Conservation (phyloP, 164 flowering plant species). For the Berberis vulgaris region DNA sequence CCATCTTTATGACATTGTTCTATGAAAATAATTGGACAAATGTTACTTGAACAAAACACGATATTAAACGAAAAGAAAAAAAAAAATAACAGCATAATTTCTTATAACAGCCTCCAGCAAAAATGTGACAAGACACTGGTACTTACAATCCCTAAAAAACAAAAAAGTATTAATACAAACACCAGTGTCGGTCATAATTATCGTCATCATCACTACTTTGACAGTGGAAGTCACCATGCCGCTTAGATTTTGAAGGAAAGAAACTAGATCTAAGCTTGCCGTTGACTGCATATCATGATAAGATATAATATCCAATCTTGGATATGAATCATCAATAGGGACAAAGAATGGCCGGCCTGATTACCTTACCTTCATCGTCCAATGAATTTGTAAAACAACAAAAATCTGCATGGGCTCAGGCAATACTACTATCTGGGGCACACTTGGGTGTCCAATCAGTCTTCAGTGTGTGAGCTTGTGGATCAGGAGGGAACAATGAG, state of each 20-base stretch:
- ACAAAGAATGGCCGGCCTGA: constrained; percentile 8
- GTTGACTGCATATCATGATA: background rate
- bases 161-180: too few relatives aligned
- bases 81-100: too few relatives aligned
- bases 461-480: constrained; percentile 46
- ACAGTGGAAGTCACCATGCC: background rate
- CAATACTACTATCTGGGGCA: background rate
- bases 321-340: constrained; percentile 4
- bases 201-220: background rate
- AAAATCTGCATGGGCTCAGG: background rate
- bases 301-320: constrained; percentile 3
- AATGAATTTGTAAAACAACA: constrained; percentile 1
- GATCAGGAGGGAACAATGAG: constrained; percentile 37
- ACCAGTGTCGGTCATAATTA: too few relatives aligned
- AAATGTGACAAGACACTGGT: too few relatives aligned
- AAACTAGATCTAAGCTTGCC: constrained; percentile 1
- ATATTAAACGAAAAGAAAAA: too few relatives aligned
- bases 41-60: too few relatives aligned
- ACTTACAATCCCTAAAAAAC: too few relatives aligned
- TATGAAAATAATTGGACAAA: too few relatives aligned
- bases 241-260: background rate
- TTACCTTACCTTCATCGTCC: constrained; percentile 1
- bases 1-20: too few relatives aligned
- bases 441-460: background rate
- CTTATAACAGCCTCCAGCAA: too few relatives aligned